Evolutionary conservation across 2,329 filamentous ascomycete species (phyloP).

Genomic region (Aureobasidium sp.): DNA sequence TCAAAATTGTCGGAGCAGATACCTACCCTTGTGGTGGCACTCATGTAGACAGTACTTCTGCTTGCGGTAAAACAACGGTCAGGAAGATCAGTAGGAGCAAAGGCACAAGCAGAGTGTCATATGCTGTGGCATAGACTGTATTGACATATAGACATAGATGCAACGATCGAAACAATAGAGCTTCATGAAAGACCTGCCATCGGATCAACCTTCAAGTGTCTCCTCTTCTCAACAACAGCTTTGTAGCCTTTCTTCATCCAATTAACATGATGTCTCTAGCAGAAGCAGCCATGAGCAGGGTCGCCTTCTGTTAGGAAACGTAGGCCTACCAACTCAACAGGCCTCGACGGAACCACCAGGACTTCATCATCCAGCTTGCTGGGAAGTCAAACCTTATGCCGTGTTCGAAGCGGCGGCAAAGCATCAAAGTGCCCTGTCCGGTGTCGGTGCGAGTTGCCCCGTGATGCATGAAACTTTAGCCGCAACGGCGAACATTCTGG

Average conservation of each 20-base stretch:
- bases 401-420: not conserved
- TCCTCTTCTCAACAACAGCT: not conserved
- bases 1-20: constrained; percentile 61
- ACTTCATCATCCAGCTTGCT: not conserved
- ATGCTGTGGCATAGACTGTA: constrained; percentile 10
- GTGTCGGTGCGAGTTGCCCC: not conserved
- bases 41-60: constrained; percentile 56
- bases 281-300: not conserved
- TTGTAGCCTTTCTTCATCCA: not conserved
- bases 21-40: constrained; percentile 71
- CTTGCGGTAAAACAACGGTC: constrained; percentile 55
- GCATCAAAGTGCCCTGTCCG: not conserved
- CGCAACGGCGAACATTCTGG: not conserved
- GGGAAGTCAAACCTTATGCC: not conserved
- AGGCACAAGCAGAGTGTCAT: constrained; percentile 52
- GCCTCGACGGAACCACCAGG: too few species aligned
- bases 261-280: not conserved
- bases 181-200: not conserved
- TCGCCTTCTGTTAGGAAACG: not conserved
- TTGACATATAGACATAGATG: not conserved
- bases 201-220: not conserved
- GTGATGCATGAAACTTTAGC: constrained; percentile 4
- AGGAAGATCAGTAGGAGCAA: constrained; percentile 61
- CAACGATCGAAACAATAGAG: not conserved
- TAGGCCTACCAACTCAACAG: too few species aligned